Evolutionary conservation across 2,329 filamentous ascomycete species (phyloP).

Genomic region (Exophiala sp.): DNA sequence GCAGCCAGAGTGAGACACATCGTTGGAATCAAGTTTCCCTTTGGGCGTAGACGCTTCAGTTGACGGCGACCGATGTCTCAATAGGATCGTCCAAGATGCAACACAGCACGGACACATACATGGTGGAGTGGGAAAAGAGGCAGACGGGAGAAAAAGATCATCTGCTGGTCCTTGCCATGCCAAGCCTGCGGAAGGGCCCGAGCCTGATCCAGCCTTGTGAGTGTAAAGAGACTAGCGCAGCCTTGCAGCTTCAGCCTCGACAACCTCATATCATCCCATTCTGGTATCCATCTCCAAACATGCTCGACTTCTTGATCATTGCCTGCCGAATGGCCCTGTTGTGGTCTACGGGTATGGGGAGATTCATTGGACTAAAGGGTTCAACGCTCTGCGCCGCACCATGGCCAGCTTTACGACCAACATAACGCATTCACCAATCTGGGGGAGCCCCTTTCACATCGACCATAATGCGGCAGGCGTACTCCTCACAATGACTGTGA

Average conservation of each 20-base stretch:
- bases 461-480: not conserved
- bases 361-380: too few species aligned
- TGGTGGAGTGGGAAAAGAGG: conserved; percentile 2
- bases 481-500: not conserved
- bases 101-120: not conserved
- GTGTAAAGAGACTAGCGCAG: conserved; percentile 7
- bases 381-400: too few species aligned
- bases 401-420: too few species aligned
- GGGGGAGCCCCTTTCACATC: not conserved
- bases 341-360: too few species aligned
- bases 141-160: not conserved
- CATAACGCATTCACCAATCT: too few species aligned
- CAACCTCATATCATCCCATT: not conserved
- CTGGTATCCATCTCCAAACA: too few species aligned
- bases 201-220: conserved; percentile 6
- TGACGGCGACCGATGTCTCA: too few species aligned
- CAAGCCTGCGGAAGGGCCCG: conserved; percentile 3
- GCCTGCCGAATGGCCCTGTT: too few species aligned
- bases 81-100: too few species aligned
- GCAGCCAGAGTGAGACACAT: conserved; percentile 25
- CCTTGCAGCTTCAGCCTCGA: not conserved
- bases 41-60: not conserved
- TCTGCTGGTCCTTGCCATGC: not conserved
- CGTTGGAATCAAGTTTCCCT: not conserved
- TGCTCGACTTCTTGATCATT: too few species aligned